Evolutionary conservation across 257 asterid genomes (phyloP).

Genomic region (Solanum appendiculatum): DNA sequence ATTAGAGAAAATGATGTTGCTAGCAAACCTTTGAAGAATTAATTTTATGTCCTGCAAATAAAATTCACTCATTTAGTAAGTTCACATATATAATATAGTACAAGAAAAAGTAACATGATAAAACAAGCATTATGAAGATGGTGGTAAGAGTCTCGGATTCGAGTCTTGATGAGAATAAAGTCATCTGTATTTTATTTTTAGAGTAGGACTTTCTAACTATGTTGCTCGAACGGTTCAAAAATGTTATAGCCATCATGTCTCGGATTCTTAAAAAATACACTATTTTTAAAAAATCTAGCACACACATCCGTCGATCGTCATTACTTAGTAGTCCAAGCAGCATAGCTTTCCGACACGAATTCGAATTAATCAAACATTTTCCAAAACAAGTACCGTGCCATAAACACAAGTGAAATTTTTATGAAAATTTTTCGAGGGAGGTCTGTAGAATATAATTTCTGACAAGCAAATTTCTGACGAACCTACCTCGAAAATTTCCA

Average conservation of each 20-base stretch:
- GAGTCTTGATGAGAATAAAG: neutral
- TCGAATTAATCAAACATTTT: neutral
- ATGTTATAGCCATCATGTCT: neutral
- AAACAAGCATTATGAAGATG: neutral
- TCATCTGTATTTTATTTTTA: neutral
- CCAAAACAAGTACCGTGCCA: neutral
- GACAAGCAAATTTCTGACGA: neutral
- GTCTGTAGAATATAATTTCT: neutral
- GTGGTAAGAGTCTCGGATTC: neutral
- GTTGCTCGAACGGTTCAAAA: neutral
- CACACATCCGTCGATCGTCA: rapidly evolving
- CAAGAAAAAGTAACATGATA: neutral
- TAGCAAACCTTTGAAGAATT: constrained; percentile 21
- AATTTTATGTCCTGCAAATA: constrained; percentile 41
- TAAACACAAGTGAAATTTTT: neutral
- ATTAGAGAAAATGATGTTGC: constrained; percentile 45
- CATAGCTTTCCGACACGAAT: neutral
- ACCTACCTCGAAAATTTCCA: neutral
- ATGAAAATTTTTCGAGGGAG: no score
- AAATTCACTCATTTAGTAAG: neutral
- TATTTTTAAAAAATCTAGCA: neutral
- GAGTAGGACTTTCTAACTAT: rapidly evolving
- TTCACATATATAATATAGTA: neutral
- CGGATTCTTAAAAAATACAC: neutral
- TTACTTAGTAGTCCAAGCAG: neutral